Evolutionary conservation across 345 rosid species (phyloP), one percentile per base, ranked within the genome.

Genomic region (Abelmoschus esculentus): DNA sequence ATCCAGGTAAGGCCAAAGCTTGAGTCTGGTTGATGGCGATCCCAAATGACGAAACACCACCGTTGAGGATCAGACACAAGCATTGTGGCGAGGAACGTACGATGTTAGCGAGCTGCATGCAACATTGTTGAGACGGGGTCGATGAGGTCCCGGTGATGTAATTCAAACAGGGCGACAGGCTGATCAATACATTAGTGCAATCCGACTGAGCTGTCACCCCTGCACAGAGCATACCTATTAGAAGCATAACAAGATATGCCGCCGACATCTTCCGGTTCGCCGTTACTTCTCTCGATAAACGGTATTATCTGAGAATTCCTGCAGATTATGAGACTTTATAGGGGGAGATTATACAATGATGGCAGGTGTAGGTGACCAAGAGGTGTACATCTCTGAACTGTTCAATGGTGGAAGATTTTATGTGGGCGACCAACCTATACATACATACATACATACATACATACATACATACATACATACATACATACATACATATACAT

Each of bases 111-210:
- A 93, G 89, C 83, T 89, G 90, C 0, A 78, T 42, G 80, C 98
- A 93, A 80, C 98, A 93, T 49, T 73, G 85, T 2, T 86, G 75
- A 54, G 93, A 81, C 0, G 97, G 95, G 46, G 80, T 75, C 17
- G 97, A 80, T 52, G 85, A 75, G 79, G 84, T 87, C 26, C 89
- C 91, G 0, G 86, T 82, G 9, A 93, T 86, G 74, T 79, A 90
- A 70, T 77, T 81, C 38, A 93, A 84, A 80, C 98, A 93, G 0
- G 96, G 91, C 0, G 87, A 80, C 87, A 90, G 69, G 83, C 86
- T 83, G 70, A 87, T 70, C 57, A 93, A 29, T 34, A 79, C 84
- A 17, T 49, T 78, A 0, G 91, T 84, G 76, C 98, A 93, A 55
- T 75, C 67, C 3, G 92, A 82, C 73, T 87, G 96, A 70, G 89